These are phyloP conservation scores for Uronychia setigera DNA, from an alignment of 73 alveolate genomes.

Conservation along the genomic window DNA sequence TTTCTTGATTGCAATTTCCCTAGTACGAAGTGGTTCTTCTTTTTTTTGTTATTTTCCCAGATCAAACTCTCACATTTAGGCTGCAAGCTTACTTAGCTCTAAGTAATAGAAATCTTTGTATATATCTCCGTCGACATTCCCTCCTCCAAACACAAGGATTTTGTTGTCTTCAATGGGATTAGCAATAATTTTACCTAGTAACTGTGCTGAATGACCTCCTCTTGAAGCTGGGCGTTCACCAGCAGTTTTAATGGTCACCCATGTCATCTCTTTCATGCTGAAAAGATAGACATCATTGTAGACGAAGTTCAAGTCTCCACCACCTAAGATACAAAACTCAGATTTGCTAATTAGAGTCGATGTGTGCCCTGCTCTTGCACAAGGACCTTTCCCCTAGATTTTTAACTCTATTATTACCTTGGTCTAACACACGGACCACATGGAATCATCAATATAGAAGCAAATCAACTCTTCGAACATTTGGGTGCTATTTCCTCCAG, in stretches of 20 bases:
- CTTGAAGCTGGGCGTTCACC: constrained; percentile 47
- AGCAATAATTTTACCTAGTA: constrained; percentile 3
- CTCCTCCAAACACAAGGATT: constrained; percentile 62
- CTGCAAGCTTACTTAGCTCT: constrained; percentile 3
- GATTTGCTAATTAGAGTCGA: constrained; percentile 13
- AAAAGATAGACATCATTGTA: constrained; percentile 39
- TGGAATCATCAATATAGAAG: constrained; percentile 8
- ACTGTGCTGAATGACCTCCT: constrained; percentile 55
- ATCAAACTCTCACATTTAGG: not conserved
- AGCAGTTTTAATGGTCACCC: constrained; percentile 33
- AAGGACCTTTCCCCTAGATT: constrained; percentile 26
- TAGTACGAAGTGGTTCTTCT: not conserved
- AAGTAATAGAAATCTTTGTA: constrained; percentile 33
- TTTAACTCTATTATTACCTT: not conserved
- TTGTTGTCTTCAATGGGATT: constrained; percentile 7
- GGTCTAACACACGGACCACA: constrained; percentile 32
- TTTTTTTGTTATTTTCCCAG: not conserved
- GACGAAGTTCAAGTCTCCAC: constrained; percentile 41
- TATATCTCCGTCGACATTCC: constrained; percentile 52
- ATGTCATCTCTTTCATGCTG: constrained; percentile 20
- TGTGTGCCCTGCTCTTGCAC: constrained; percentile 51
- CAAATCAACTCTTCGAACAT: constrained; percentile 39
- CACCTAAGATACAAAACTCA: constrained; percentile 44
- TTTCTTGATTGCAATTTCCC: not conserved
- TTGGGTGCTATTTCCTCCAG: constrained; percentile 43